These are phyloP conservation scores for Dissophora ornata DNA, from an alignment of 192 early-diverging fungal genomes.

Conservation along the genomic window DNA sequence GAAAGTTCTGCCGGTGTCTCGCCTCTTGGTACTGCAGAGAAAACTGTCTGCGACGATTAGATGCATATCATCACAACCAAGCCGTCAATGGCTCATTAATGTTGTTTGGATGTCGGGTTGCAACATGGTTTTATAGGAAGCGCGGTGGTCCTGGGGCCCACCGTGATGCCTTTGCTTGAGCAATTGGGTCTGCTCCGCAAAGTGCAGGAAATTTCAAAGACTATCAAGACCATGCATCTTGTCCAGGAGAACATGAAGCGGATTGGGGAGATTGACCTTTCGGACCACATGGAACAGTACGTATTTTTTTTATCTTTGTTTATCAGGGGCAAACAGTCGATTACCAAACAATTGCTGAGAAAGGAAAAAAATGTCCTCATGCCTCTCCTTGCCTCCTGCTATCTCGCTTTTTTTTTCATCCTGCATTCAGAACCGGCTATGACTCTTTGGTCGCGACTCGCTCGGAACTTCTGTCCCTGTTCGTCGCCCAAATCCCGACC, in stretches of 20 bases:
- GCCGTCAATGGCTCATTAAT: too few relatives aligned
- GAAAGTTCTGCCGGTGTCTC: conserved; percentile 8
- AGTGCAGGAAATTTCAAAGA: conserved; percentile 18
- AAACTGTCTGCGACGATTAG: neutral
- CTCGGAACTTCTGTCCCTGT: conserved; percentile 7
- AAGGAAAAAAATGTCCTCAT: too few relatives aligned
- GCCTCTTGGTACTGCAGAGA: neutral
- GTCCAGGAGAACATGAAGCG: conserved; percentile 23
- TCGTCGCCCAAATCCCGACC: conserved; percentile 15
- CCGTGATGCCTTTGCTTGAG: conserved; percentile 26
- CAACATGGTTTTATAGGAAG: too few relatives aligned
- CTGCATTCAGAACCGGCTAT: conserved; percentile 21
- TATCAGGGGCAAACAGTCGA: neutral
- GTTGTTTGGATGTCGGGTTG: too few relatives aligned
- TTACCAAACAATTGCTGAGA: too few relatives aligned
- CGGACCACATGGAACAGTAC: conserved; percentile 25
- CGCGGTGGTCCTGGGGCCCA: conserved; percentile 26
- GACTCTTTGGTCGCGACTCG: conserved; percentile 14
- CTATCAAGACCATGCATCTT: conserved; percentile 26
- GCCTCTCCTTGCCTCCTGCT: too few relatives aligned
- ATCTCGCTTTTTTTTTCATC: neutral
- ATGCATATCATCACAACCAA: too few relatives aligned
- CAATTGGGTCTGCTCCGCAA: conserved; percentile 25
- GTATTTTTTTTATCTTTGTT: neutral
- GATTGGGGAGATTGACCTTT: conserved; percentile 40